Conservation (phyloP, 2,329 filamentous ascomycete species). For the Claviceps pazoutovae region DNA sequence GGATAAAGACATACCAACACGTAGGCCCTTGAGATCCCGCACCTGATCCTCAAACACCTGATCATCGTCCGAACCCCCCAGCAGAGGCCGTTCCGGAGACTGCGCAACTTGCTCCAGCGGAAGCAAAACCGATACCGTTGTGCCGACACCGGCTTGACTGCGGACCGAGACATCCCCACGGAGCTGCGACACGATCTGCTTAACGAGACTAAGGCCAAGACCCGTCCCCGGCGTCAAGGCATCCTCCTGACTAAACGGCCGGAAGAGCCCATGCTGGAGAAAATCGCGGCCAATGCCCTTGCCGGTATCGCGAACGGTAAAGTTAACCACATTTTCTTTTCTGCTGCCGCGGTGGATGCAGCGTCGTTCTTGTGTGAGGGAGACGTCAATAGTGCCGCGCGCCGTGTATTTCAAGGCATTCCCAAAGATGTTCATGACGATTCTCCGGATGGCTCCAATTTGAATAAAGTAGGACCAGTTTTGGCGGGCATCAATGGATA, state of each 20-base stretch:
- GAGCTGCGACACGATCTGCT: conserved; percentile 42
- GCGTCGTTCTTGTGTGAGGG: conserved; percentile 11
- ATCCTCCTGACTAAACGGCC: conserved; percentile 50
- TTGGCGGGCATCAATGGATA: conserved; percentile 24
- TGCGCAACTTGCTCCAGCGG: conserved; percentile 11
- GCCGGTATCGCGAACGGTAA: conserved; percentile 49
- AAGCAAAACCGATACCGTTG: conserved; percentile 20
- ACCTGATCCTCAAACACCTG: conserved; percentile 25
- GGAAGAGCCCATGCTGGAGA: conserved; percentile 44
- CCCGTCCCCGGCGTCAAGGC: conserved; percentile 45
- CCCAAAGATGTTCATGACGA: conserved; percentile 49
- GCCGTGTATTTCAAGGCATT: conserved; percentile 49
- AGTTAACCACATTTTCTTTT: conserved; percentile 11
- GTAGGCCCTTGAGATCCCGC: conserved; percentile 16
- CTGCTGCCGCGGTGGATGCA: not conserved
- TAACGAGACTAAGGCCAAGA: conserved; percentile 51
- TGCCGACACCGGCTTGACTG: conserved; percentile 25
- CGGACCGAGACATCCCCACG: conserved; percentile 44
- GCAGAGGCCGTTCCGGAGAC: not conserved
- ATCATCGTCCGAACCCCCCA: conserved; percentile 37
- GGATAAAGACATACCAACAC: not conserved
- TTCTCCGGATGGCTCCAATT: conserved; percentile 34
- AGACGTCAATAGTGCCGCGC: conserved; percentile 17
- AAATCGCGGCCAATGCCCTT: conserved; percentile 51
- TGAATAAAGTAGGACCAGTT: conserved; percentile 41